phyloP scores from a whole-genome alignment of 2,329 filamentous ascomycete species.

The Chaetomiaceae sp. region DNA sequence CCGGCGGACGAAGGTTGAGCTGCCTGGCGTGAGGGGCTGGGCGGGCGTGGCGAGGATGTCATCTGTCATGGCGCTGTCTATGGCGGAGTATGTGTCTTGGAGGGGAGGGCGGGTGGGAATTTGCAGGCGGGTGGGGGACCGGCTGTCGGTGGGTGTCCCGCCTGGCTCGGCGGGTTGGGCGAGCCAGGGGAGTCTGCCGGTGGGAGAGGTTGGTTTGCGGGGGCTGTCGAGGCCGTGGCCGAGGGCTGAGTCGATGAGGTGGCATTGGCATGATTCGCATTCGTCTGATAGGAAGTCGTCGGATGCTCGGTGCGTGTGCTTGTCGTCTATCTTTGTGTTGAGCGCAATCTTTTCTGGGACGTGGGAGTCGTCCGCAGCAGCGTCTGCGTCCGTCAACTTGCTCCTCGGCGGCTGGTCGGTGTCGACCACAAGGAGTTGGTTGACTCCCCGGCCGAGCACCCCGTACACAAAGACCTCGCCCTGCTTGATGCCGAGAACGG shows the following conservation, averaged over 20 bases:
- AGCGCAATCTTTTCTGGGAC: neutral
- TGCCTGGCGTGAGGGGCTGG: neutral
- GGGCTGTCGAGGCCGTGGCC: neutral
- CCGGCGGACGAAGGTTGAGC: conserved; percentile 2
- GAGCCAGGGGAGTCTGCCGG: conserved; percentile 19
- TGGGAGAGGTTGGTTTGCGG: conserved; percentile 14
- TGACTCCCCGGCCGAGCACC: conserved; percentile 64
- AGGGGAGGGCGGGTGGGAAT: conserved; percentile 19
- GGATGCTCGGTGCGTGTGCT: neutral
- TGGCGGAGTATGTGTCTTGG: conserved; percentile 10
- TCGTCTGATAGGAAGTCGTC: neutral
- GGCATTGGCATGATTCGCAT: neutral
- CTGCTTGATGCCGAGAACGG: conserved; percentile 60
- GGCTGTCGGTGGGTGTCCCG: conserved; percentile 10
- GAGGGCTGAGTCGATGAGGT: neutral
- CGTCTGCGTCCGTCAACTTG: conserved; percentile 39
- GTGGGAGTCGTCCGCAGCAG: conserved; percentile 7
- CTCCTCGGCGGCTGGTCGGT: conserved; percentile 44
- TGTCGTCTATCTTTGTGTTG: neutral
- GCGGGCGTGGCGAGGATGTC: conserved; percentile 18
- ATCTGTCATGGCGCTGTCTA: conserved; percentile 23
- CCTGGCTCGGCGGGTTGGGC: conserved; percentile 7
- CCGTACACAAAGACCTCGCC: conserved; percentile 67
- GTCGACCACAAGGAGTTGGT: conserved; percentile 65
- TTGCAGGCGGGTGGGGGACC: conserved; percentile 19